Evolutionary conservation across 495 filamentous ascomycete genomes (phyloP), one percentile per base, ranked within the genome.

Genomic region (Penicillium egyptiacum): DNA sequence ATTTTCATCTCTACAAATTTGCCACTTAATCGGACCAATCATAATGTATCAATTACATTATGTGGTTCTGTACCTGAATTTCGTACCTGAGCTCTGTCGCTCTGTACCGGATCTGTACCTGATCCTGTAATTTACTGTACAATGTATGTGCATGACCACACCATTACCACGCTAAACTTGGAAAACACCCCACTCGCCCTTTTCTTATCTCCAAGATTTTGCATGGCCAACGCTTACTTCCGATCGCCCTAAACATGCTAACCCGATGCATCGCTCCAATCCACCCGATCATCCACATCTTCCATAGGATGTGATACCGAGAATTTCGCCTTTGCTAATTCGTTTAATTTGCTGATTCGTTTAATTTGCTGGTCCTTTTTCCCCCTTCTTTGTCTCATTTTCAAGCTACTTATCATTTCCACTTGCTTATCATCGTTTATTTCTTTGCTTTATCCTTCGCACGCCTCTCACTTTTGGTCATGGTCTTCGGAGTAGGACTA

Each of bases 401-500:
- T 39, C 31, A 2, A 11, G 14, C n/a, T n/a, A n/a, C n/a, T 50
- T 50, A 33, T 30, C 46, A 33, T 50, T 39, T 45, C 2, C 35
- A 42, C 20, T 35, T 46, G 37, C 28, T 17, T 53, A 20, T 53
- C 47, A 2, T 41, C 19, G n/a, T 16, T n/a, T 53, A 6, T 28
- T 40, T 30, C 23, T 53, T 53, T 19, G n/a, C 41, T 35, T 40
- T 17, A 33, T 47, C 42, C 25, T 9, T 8, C 44, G 12, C 9
- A n/a, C 44, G 12, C 9, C 28, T 52, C 45, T 35, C 33, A 2
- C 16, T 50, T 19, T 39, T 40, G 41, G 19, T 41, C 40, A 63
- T 47, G 39, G 42, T 55, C 10, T 25, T 55, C 33, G 53, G 43
- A 40, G 4, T 77, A 16, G 61, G 65, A 57, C 58, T 70, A 46